A percentile compares a stretch with the other conserved stretches of the same genome.
Conservation (phyloP, 1,139 yeast species). For the Debaryomyces subglobosus region DNA sequence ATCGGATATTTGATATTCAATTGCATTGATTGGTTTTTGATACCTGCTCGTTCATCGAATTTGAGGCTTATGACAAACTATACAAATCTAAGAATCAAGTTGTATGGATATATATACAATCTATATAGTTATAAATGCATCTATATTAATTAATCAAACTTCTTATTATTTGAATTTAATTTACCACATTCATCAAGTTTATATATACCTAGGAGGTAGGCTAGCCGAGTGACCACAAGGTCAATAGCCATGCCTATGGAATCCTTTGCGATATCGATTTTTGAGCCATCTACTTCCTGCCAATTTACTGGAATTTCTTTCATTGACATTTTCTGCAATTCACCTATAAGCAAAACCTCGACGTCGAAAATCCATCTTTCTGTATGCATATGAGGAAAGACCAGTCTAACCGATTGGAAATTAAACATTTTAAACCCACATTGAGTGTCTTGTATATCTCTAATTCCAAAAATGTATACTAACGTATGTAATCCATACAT, state of each 20-base stretch:
- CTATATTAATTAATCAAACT: neutral
- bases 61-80: no score
- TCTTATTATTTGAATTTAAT: constrained; percentile 4
- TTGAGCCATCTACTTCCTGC: constrained; percentile 97
- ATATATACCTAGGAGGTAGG: constrained; percentile 84
- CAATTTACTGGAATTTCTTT: constrained; percentile 86
- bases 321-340: constrained; percentile 65
- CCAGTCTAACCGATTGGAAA: constrained; percentile 58
- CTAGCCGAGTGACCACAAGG: constrained; percentile 85
- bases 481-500: constrained; percentile 92
- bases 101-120: neutral
- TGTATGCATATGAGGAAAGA: constrained; percentile 92
- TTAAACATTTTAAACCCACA: constrained; percentile 96
- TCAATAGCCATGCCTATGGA: constrained; percentile 95
- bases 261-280: constrained; percentile 89
- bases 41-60: neutral
- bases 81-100: neutral
- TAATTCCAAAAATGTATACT: constrained; percentile 85
- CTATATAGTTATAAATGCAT: neutral
- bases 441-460: constrained; percentile 88
- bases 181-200: constrained; percentile 39
- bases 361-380: constrained; percentile 99
- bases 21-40: neutral
- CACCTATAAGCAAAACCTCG: constrained; percentile 81
- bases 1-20: constrained; percentile 45